These are phyloP conservation scores for Chenopodium album DNA, from an alignment of 148 eudicot species.

Conservation along the genomic window DNA sequence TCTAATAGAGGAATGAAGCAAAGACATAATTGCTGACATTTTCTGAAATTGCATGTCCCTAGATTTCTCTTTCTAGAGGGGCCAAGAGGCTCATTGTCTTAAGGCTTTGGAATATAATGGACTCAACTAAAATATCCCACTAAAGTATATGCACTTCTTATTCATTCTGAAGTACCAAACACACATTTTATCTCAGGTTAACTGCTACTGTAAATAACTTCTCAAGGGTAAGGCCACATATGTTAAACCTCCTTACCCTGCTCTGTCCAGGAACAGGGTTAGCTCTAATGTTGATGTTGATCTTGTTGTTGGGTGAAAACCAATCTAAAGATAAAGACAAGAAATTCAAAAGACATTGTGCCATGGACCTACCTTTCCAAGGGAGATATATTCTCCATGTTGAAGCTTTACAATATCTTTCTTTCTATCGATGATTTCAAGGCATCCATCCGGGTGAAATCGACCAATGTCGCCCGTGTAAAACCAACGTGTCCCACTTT, in stretches of 20 bases:
- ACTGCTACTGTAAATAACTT: neutral
- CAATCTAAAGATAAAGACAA: neutral
- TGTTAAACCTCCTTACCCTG: neutral
- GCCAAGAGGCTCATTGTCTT: neutral
- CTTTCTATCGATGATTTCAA: conserved; percentile 92
- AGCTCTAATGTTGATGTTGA: neutral
- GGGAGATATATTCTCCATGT: conserved; percentile 96
- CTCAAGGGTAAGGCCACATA: neutral
- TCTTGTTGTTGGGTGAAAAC: neutral
- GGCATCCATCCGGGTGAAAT: conserved; percentile 95
- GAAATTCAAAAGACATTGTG: neutral
- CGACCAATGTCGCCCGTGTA: conserved; percentile 92
- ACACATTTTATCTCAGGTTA: neutral
- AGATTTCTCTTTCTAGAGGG: neutral
- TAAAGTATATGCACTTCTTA: neutral
- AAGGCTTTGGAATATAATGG: neutral
- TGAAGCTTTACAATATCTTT: conserved; percentile 98
- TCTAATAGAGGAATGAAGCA: neutral
- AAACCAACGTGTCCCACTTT: conserved; percentile 87
- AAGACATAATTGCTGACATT: neutral
- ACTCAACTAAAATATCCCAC: neutral
- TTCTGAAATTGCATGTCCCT: neutral
- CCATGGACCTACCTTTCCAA: conserved; percentile 67
- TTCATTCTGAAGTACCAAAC: neutral
- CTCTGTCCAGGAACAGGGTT: neutral